Percentiles rank a stretch among this genome's conserved stretches.
These are phyloP conservation scores for Peronospora belbahrii DNA, from an alignment of 352 stramenopile genomes.

Conservation along the genomic window DNA sequence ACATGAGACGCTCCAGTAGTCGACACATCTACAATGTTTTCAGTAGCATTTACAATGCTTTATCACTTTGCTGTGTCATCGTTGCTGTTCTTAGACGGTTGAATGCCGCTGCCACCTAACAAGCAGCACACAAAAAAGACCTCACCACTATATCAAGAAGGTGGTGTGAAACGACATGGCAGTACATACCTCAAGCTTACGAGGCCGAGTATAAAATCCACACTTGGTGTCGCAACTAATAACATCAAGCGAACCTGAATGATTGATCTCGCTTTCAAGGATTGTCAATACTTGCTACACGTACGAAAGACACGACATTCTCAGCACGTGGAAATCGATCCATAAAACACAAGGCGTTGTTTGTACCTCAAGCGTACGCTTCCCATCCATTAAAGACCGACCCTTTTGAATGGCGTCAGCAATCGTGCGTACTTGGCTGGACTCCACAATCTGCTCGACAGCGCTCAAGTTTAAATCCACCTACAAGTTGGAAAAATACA, in stretches of 20 bases:
- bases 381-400: conserved; percentile 53
- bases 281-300: conserved; percentile 50
- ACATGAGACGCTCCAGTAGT: background rate
- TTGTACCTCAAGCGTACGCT: conserved; percentile 40
- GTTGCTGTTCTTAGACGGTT: conserved; percentile 76
- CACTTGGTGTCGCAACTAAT: conserved; percentile 47
- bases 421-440: conserved; percentile 81
- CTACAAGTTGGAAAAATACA: conserved; percentile 14
- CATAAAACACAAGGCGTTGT: background rate
- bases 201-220: conserved; percentile 71
- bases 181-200: conserved; percentile 63
- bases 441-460: conserved; percentile 87
- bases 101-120: conserved; percentile 83
- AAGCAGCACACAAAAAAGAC: conserved; percentile 1
- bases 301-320: background rate
- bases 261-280: conserved; percentile 63
- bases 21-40: no score
- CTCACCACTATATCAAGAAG: no score
- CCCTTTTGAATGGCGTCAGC: conserved; percentile 55
- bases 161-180: background rate
- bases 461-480: conserved; percentile 77
- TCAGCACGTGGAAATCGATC: background rate
- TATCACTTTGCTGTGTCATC: conserved; percentile 50
- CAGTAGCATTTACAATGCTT: background rate
- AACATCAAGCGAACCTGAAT: conserved; percentile 50